phyloP scores from a whole-genome alignment of 2,329 filamentous ascomycete genomes.

The Phialocephala subalpina region DNA sequence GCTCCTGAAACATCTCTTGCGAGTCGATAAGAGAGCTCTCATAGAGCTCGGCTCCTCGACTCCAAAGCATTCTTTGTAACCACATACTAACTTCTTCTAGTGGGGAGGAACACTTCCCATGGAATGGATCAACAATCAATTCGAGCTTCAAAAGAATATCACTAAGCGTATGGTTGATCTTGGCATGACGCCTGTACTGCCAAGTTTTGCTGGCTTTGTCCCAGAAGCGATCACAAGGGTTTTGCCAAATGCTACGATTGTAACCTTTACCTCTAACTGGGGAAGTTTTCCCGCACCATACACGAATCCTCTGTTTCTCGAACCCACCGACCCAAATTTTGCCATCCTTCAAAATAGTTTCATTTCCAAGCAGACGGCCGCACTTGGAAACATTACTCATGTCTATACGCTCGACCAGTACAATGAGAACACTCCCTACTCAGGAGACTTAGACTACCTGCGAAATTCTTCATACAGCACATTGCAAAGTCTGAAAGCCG shows the following conservation, averaged over 20 bases:
- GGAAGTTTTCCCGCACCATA: constrained; percentile 49
- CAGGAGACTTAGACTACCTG: constrained; percentile 53
- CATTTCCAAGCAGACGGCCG: constrained; percentile 53
- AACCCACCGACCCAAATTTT: constrained; percentile 54
- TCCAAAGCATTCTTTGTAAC: too few species aligned
- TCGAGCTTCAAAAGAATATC: constrained; percentile 56
- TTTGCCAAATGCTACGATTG: constrained; percentile 52
- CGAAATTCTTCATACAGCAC: constrained; percentile 52
- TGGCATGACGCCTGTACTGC: constrained; percentile 60
- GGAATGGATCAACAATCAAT: constrained; percentile 56
- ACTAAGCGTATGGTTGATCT: constrained; percentile 58
- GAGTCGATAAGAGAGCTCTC: too few species aligned
- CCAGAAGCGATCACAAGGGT: constrained; percentile 51
- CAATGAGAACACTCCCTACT: constrained; percentile 58
- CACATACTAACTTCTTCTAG: too few species aligned
- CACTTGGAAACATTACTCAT: constrained; percentile 56
- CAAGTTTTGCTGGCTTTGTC: constrained; percentile 59
- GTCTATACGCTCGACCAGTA: constrained; percentile 62
- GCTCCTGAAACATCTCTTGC: too few species aligned
- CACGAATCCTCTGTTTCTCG: constrained; percentile 56
- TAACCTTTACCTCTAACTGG: constrained; percentile 53
- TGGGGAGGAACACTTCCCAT: constrained; percentile 55
- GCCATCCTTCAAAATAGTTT: constrained; percentile 53
- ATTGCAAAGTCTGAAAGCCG: constrained; percentile 55
- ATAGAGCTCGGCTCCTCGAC: too few species aligned